Base-by-base conservation (phyloP, 192 early-diverging fungal species). In the Ambispora gerdemannii region DNA sequence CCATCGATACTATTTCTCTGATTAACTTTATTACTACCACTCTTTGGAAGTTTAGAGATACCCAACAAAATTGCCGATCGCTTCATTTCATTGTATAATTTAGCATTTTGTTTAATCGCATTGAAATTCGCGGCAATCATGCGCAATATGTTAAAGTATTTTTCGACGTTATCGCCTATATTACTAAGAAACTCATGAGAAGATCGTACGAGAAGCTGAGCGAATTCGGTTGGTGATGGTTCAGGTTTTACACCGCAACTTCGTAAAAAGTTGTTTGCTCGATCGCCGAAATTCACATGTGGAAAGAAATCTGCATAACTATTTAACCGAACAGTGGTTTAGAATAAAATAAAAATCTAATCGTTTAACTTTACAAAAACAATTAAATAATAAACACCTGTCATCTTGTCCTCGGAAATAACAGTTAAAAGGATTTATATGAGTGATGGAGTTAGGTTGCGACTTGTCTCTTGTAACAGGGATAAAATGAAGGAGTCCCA, bases 201-300 rank as follows among this genome's bases (percentile, higher is more conserved):
- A 0, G 82, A 75, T 2, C 80, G 79, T 0, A 92, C 84, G 10
- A 96, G 73, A 55, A 86, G 77, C 10, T 80, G 71, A 0, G 92
- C 84, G 34, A 94, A 68, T 33, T 96, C 93, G 17, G 84, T 50
- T 1, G 90, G 86, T 0, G 89, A 83, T 0, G 93, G 92, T 58
- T 91, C 88, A 35, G 90, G 86, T 62, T 88, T 89, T 11, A 94
- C 90, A 56, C 94, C 94, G 67, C 94, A 96, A 1, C 85, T 81
- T 30, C 86, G 84, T 50, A 96, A 74, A 61, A 96, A 96, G 8
- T 82, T 74, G 73, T 93, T 90, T 11, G 90, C 93, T 1, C 76
- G 47, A 0, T 75, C 47, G 0, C 92, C 91, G 78, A 93, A 95
- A 72, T 93, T 88, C 34, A 89, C 77, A 24, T 80, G 85, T 0